Evolutionary conservation across 1,284 basidiomycete genomes (phyloP), one percentile per base, ranked within the genome.

Genomic region (Ceratobasidium theobromae): DNA sequence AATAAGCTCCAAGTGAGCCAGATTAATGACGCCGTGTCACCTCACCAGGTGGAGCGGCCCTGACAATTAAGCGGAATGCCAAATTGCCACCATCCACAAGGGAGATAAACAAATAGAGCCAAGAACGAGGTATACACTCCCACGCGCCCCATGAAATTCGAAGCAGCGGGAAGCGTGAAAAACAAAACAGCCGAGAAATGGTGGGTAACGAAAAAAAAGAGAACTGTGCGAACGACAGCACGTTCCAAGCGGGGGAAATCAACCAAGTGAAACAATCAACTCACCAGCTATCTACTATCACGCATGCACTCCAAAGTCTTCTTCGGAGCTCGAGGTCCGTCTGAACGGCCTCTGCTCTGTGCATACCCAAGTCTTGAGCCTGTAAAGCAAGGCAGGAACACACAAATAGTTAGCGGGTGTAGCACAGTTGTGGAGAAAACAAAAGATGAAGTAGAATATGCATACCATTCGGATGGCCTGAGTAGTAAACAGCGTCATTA

Each of bases 341-440:
- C 71, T 87, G 89, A 33, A 89, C 85, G 1, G 87, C 85, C 74
- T 91, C 88, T 51, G 91, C 91, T 25, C 95, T 85, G 75, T 97
- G 95, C 62, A 97, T 78, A 2, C 94, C 94, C 16, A 98, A 81
- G 74, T 96, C 93, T 78, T 98, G 94, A 1, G 93, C 95, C 91
- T 91, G 69, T 43, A 14, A 69, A n/a, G 57, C 51, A 18, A 14
- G 25, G 9, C 38, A 28, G 49, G 18, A 46, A 33, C 11, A 53
- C 14, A 46, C 35, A 35, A 53, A 30, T 23, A 30, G 43, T 66
- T 70, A 70, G 46, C 73, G 72, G 33, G 74, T 70, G 5, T 70
- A 72, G 23, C 49, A 48, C n/a, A 25, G 21, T 51, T 49, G 57
- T 51, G 23, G 51, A 51, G 57, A 45, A 33, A 51, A 8, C 18